Evolutionary conservation across 768 basidiomycete species (phyloP).

Genomic region (Gelatoporia subvermispora): DNA sequence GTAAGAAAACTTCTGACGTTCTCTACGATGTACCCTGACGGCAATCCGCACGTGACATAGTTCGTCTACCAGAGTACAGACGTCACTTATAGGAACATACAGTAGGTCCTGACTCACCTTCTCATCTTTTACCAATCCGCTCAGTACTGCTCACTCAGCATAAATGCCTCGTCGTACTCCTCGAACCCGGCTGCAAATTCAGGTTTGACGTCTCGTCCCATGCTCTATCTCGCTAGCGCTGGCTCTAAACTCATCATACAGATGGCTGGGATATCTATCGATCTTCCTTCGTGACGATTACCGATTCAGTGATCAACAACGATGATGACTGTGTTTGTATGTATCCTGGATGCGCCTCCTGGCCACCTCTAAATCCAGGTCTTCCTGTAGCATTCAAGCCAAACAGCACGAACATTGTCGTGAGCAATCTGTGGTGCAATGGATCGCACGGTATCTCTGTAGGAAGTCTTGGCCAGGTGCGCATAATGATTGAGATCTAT

Average conservation of each 20-base stretch:
- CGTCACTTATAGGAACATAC: slow-evolving; percentile 36
- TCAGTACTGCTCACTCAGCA: slow-evolving; percentile 14
- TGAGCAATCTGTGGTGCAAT: slow-evolving; percentile 40
- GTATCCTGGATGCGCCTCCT: too few species aligned
- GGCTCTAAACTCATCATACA: too few species aligned
- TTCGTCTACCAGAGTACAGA: slow-evolving; percentile 39
- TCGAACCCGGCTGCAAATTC: slow-evolving; percentile 30
- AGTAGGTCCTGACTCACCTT: slow-evolving; percentile 16
- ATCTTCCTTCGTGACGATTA: slow-evolving; percentile 29
- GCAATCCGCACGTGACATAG: slow-evolving; percentile 25
- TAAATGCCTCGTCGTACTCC: slow-evolving; percentile 30
- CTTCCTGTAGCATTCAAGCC: slow-evolving; percentile 34
- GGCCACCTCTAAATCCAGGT: too few species aligned
- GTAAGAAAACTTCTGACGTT: slow-evolving; percentile 15
- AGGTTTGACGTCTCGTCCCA: slow-evolving; percentile 15
- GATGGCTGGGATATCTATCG: slow-evolving; percentile 50
- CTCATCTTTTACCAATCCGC: background rate
- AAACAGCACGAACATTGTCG: slow-evolving; percentile 38
- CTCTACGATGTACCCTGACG: slow-evolving; percentile 22
- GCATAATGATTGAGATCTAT: background rate
- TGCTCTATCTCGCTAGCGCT: too few species aligned
- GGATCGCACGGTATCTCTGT: slow-evolving; percentile 44
- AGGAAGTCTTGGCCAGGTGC: slow-evolving; percentile 41
- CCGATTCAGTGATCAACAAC: slow-evolving; percentile 35
- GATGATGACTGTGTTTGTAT: slow-evolving; percentile 37